phyloP scores from a whole-genome alignment of 2,329 filamentous ascomycete species.

The Cordyceps farinosa region DNA sequence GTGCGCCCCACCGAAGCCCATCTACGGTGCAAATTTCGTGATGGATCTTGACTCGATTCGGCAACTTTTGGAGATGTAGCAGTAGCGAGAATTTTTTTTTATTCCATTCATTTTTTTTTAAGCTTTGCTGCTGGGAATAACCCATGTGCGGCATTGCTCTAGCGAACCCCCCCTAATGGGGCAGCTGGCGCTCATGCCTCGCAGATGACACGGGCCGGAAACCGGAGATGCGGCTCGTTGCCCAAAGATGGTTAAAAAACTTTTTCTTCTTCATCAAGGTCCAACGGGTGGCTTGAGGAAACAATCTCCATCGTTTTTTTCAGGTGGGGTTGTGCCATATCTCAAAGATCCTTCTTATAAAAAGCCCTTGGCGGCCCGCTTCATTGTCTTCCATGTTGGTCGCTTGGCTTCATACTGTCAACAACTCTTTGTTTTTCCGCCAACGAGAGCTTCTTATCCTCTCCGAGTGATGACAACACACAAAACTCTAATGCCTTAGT shows the following conservation, averaged over 20 bases:
- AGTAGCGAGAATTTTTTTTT: neutral
- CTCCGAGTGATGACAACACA: too few relatives aligned
- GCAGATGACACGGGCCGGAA: neutral
- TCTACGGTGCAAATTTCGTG: neutral
- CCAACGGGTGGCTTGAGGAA: neutral
- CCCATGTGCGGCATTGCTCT: neutral
- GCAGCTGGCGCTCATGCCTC: conserved; percentile 14
- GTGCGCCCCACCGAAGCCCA: neutral
- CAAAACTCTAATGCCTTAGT: neutral
- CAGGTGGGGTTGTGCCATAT: neutral
- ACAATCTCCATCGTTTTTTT: neutral
- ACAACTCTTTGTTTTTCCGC: too few relatives aligned
- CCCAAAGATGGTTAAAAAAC: neutral
- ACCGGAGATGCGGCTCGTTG: neutral
- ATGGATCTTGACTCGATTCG: conserved; percentile 14
- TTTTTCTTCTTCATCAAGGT: neutral
- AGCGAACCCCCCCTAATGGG: neutral
- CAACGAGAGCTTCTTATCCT: too few relatives aligned
- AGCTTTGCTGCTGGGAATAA: neutral
- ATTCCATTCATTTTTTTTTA: neutral
- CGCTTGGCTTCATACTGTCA: neutral
- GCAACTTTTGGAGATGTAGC: conserved; percentile 13
- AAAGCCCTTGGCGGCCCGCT: neutral
- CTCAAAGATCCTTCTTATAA: neutral
- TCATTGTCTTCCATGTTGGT: neutral